Evolutionary conservation across 2,329 filamentous ascomycete species (phyloP), one percentile per base, ranked within the genome.

Genomic region (Calonectria hongkongensis): DNA sequence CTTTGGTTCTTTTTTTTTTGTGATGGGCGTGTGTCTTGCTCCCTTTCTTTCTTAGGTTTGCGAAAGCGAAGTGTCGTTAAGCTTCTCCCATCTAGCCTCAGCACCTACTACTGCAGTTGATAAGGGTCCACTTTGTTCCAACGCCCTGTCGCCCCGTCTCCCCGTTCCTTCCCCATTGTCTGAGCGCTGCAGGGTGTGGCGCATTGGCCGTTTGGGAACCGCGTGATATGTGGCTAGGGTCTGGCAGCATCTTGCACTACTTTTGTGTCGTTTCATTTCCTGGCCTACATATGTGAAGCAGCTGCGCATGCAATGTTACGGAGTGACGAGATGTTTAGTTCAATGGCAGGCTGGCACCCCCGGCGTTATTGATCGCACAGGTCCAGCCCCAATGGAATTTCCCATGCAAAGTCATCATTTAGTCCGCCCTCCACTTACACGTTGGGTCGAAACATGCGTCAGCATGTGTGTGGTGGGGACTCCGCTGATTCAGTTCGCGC

Each of bases 151-250:
- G 56, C 50, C 47, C 56, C 58, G 47, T 64, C 48, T 50, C 54
- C 58, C 70, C 65, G 58, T 65, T 68, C 56, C 51, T 58, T 45
- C 47, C 66, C 50, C 36, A 70, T 56, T 33, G 63, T 67, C 71
- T 66, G 67, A 67, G 66, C 66, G 70, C 51, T 66, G 50, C 62
- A 62, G 51, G 58, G 50, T 54, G 62, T 67, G 71, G 54, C 71
- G 62, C 71, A 70, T 70, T 56, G 62, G 70, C 54, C 54, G 71
- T 73, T 73, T 71, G 39, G 41, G 48, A 68, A 64, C 28, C 47
- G 64, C 63, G 54, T 72, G 65, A 51, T 39, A 54, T 63, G 51
- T 50, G 60, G 62, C 54, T 43, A 63, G 28, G 36, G 54, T 36
- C 33, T 10, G 25, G 54, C 43, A 54, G 58, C 58, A 63, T 47